Conservation (phyloP, 768 basidiomycete species). For the Cyclocybe aegerita region DNA sequence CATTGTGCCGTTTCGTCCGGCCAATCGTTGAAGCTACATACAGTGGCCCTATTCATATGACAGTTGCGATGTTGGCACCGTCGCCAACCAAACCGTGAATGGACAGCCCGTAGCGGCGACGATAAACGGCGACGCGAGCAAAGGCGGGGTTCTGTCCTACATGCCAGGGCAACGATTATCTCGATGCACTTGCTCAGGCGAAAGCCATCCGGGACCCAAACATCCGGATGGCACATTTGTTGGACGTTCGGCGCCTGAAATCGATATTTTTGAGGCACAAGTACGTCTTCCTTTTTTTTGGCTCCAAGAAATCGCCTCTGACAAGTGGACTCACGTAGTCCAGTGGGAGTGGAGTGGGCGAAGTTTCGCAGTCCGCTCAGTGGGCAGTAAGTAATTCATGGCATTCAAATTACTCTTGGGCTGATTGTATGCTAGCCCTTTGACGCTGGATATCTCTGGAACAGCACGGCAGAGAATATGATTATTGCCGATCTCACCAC, state of each 20-base stretch:
- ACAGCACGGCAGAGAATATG: slow-evolving; percentile 58
- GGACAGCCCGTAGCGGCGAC: slow-evolving; percentile 65
- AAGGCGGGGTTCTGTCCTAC: slow-evolving; percentile 57
- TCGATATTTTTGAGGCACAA: slow-evolving; percentile 88
- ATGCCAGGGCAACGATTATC: slow-evolving; percentile 81
- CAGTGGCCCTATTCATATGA: slow-evolving; percentile 87
- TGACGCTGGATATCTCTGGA: slow-evolving; percentile 69
- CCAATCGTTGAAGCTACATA: neutral
- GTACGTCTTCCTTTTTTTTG: slow-evolving; percentile 21
- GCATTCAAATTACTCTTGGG: neutral
- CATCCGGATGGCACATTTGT: slow-evolving; percentile 74
- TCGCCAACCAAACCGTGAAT: slow-evolving; percentile 76
- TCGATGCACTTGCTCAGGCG: slow-evolving; percentile 82
- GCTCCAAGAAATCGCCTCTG: slow-evolving; percentile 27
- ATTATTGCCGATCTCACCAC: slow-evolving; percentile 55
- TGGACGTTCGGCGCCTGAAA: slow-evolving; percentile 85
- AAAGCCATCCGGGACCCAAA: slow-evolving; percentile 82
- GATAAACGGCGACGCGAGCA: slow-evolving; percentile 52
- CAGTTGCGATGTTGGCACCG: slow-evolving; percentile 81
- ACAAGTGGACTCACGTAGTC: slow-evolving; percentile 41
- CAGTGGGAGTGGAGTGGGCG: slow-evolving; percentile 24
- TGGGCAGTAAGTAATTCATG: slow-evolving; percentile 59
- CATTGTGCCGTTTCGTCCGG: neutral
- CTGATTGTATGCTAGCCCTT: slow-evolving; percentile 53
- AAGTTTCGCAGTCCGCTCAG: slow-evolving; percentile 85